Conservation (phyloP, 208 protist species). For the Vickermania spadyakhi region DNA sequence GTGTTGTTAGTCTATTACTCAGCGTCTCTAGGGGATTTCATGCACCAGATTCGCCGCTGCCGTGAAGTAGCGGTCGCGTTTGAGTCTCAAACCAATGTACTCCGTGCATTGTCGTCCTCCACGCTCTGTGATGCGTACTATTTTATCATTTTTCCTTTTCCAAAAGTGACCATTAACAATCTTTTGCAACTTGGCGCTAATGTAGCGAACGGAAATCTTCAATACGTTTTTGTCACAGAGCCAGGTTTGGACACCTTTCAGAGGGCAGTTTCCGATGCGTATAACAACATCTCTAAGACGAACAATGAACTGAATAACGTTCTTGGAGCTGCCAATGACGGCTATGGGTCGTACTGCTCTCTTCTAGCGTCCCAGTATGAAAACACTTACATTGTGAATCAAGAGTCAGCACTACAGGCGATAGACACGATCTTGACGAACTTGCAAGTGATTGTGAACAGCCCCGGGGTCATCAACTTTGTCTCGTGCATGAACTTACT, state of each 20-base stretch:
- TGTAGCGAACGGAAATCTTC: background rate
- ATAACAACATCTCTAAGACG: background rate
- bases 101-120: background rate
- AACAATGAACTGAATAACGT: background rate
- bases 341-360: constrained; percentile 1
- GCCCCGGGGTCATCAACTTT: background rate
- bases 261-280: background rate
- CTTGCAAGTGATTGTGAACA: background rate
- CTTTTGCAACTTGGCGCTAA: background rate
- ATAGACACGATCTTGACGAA: background rate
- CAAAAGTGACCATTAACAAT: background rate
- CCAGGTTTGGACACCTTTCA: background rate
- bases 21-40: background rate
- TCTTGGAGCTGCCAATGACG: background rate
- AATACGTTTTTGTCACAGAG: background rate
- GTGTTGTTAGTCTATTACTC: background rate
- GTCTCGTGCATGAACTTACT: background rate
- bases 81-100: background rate
- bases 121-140: background rate
- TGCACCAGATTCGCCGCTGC: background rate
- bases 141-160: background rate
- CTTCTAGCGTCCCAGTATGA: background rate
- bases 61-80: background rate
- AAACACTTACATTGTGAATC: background rate
- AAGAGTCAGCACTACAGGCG: background rate